A percentile compares a stretch with the other conserved stretches of the same genome.
Conservation (phyloP, 768 basidiomycete genomes). For the Boletus subparvulus region DNA sequence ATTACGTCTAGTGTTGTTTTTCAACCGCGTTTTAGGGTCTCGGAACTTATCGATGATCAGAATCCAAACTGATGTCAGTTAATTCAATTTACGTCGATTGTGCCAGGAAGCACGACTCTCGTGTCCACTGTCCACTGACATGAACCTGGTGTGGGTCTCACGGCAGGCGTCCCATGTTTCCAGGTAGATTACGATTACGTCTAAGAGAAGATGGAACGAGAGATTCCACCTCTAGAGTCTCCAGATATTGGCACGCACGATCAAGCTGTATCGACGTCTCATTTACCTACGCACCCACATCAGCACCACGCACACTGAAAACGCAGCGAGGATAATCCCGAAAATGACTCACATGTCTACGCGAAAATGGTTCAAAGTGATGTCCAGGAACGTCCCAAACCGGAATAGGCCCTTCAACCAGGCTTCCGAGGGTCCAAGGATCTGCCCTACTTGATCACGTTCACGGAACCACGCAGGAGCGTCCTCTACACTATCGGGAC, state of each 20-base stretch:
- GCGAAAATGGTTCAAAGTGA: conserved; percentile 61
- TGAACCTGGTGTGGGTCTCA: too few relatives aligned
- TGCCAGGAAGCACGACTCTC: too few relatives aligned
- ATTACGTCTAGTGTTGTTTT: too few relatives aligned
- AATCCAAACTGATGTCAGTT: too few relatives aligned
- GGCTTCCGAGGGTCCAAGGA: conserved; percentile 48
- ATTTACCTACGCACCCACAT: conserved; percentile 8
- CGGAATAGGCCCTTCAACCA: conserved; percentile 39
- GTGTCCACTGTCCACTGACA: too few relatives aligned
- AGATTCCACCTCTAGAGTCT: not conserved
- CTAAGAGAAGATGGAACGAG: too few relatives aligned
- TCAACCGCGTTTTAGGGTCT: too few relatives aligned
- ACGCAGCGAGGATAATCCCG: too few relatives aligned
- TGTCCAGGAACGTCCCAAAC: conserved; percentile 61
- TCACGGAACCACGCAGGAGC: conserved; percentile 56
- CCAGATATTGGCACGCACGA: conserved; percentile 20
- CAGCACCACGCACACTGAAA: not conserved
- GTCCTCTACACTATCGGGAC: conserved; percentile 29
- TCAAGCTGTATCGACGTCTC: conserved; percentile 26
- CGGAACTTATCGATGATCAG: too few relatives aligned
- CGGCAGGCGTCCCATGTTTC: too few relatives aligned
- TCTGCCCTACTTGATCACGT: conserved; percentile 29
- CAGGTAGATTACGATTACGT: too few relatives aligned
- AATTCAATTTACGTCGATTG: too few relatives aligned
- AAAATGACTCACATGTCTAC: conserved; percentile 44